Conservation (phyloP, 2,329 filamentous ascomycete genomes). For the Colletotrichum spaethianum region DNA sequence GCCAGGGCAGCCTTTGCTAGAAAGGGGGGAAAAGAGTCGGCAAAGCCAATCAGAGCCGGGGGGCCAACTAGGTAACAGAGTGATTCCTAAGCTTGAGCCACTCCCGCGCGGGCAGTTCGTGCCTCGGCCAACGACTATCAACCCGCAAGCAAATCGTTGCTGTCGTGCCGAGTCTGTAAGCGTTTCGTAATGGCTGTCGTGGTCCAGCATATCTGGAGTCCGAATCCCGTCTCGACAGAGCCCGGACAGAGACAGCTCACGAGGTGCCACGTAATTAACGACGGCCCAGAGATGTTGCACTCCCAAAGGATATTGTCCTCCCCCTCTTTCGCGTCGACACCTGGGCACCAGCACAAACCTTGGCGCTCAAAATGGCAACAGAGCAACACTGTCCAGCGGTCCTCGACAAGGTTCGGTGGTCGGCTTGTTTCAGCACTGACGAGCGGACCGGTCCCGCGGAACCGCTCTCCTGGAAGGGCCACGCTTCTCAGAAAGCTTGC, state of each 20-base stretch:
- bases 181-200: background rate
- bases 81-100: conserved; percentile 38
- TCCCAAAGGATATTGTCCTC: background rate
- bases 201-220: background rate
- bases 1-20: conserved; percentile 10
- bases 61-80: too few relatives aligned
- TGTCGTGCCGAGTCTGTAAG: background rate
- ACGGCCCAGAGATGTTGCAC: background rate
- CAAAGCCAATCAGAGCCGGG: background rate
- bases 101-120: conserved; percentile 31
- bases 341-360: background rate
- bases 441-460: conserved; percentile 33
- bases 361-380: background rate
- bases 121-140: background rate
- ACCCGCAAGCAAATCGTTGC: background rate
- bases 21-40: background rate
- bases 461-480: conserved; percentile 23
- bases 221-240: background rate
- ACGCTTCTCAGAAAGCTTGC: conserved; percentile 26
- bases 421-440: conserved; percentile 33
- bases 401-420: conserved; percentile 36
- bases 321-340: background rate
- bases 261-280: conserved; percentile 1
- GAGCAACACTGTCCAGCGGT: background rate
- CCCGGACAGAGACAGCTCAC: background rate